These are phyloP conservation scores for Aurantiochytrium sp. DNA, from an alignment of 108 stramenopile genomes.

Conservation along the genomic window DNA sequence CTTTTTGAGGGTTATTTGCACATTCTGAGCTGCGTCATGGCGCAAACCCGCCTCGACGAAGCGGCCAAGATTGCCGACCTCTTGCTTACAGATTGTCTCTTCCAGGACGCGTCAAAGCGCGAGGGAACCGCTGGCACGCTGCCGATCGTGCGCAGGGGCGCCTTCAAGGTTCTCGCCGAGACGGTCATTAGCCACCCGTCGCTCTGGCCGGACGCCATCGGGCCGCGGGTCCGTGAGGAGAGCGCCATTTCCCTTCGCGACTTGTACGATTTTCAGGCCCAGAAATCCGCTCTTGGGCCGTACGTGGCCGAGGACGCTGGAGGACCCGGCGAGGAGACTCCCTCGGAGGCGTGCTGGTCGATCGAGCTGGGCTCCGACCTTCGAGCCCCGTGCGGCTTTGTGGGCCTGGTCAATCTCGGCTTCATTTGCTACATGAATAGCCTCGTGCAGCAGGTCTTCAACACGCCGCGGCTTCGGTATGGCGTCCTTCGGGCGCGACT, in stretches of 20 bases:
- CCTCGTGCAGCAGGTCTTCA: conserved; percentile 73
- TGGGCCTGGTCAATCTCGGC: conserved; percentile 90
- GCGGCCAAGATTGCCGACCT: background rate
- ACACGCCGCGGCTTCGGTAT: conserved; percentile 10
- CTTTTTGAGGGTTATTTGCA: background rate
- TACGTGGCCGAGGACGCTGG: background rate
- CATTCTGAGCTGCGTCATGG: background rate
- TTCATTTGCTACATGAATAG: conserved; percentile 94
- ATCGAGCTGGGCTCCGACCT: background rate
- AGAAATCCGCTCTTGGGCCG: background rate
- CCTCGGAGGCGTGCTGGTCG: background rate
- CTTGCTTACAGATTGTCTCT: background rate
- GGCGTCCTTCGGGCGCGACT: conserved; percentile 13
- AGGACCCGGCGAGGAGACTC: background rate
- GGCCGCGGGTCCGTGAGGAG: background rate
- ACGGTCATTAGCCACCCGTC: background rate
- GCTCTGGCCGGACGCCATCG: background rate
- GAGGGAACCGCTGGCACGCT: too few species aligned
- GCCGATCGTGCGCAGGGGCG: background rate
- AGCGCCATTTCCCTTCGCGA: background rate
- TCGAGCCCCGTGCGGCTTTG: conserved; percentile 52
- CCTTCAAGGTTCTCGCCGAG: background rate
- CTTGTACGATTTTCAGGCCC: background rate
- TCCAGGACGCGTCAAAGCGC: too few species aligned
- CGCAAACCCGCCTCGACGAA: background rate